Conservation (phyloP, 2,329 filamentous ascomycete genomes). For the Chaetomium olivaceum region DNA sequence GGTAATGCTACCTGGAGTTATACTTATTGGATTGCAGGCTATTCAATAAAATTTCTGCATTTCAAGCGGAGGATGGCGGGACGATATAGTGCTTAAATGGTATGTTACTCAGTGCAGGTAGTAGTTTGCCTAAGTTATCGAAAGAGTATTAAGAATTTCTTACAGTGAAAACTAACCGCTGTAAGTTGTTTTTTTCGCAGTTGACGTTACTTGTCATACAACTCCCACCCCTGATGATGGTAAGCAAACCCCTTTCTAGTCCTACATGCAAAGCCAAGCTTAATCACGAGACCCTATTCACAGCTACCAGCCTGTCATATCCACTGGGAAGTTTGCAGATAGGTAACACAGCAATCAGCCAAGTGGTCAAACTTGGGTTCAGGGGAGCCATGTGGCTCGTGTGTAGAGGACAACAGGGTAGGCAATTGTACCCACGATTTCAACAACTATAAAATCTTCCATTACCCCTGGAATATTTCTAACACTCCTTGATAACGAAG, state of each 20-base stretch:
- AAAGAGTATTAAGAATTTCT: too few relatives aligned
- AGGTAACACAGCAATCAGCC: slow-evolving; percentile 12
- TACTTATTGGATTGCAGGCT: too few relatives aligned
- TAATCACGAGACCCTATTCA: background rate
- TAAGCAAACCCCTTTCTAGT: background rate
- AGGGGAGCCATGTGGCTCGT: slow-evolving; percentile 10
- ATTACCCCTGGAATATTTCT: background rate
- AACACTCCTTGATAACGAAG: too few relatives aligned
- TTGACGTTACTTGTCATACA: background rate
- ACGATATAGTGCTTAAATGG: too few relatives aligned
- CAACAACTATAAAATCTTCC: background rate
- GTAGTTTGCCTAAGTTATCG: too few relatives aligned
- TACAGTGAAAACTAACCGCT: background rate
- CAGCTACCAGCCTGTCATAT: background rate
- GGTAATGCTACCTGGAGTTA: too few relatives aligned
- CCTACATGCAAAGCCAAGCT: background rate
- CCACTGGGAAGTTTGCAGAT: background rate
- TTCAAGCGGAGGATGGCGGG: too few relatives aligned
- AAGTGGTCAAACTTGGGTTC: background rate
- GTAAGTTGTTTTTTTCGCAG: background rate
- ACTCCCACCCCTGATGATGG: background rate
- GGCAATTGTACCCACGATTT: background rate
- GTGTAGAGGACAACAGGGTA: slow-evolving; percentile 1
- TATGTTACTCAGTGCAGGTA: too few relatives aligned
- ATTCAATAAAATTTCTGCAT: too few relatives aligned